Conservation (phyloP, 1,284 basidiomycete genomes). For the Leccinum pachyderme region DNA sequence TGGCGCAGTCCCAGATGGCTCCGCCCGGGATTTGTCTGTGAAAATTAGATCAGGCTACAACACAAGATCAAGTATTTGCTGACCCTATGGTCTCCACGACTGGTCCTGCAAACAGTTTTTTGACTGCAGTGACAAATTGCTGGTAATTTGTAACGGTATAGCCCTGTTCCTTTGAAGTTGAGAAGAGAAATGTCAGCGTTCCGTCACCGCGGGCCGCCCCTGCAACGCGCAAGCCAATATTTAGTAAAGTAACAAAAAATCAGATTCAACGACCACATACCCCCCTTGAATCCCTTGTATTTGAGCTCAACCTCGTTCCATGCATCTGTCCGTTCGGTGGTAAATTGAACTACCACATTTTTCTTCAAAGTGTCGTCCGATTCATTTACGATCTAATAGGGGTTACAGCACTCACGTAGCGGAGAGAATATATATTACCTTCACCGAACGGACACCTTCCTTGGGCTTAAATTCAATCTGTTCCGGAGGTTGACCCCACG, state of each 20-base stretch:
- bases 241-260: not conserved
- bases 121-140: conserved; percentile 14
- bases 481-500: conserved; percentile 12
- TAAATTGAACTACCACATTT: conserved; percentile 28
- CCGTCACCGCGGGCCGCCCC: conserved; percentile 13
- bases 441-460: conserved; percentile 12
- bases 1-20: conserved; percentile 18
- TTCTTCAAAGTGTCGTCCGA: conserved; percentile 1
- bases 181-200: conserved; percentile 22
- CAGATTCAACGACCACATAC: conserved; percentile 11
- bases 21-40: conserved; percentile 18
- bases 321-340: not conserved
- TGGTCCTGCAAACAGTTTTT: not conserved
- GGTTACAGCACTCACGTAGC: not conserved
- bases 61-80: conserved; percentile 4
- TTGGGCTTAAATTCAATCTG: conserved; percentile 18
- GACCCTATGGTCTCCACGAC: conserved; percentile 15
- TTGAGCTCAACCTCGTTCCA: conserved; percentile 16
- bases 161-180: conserved; percentile 17
- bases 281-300: conserved; percentile 23
- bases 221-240: conserved; percentile 8
- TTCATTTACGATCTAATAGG: conserved; percentile 27
- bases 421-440: conserved; percentile 12
- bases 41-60: not conserved
- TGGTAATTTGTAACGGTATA: conserved; percentile 27